phyloP scores from a whole-genome alignment of 345 rosid genomes.

The Eucalyptus polybractea region DNA sequence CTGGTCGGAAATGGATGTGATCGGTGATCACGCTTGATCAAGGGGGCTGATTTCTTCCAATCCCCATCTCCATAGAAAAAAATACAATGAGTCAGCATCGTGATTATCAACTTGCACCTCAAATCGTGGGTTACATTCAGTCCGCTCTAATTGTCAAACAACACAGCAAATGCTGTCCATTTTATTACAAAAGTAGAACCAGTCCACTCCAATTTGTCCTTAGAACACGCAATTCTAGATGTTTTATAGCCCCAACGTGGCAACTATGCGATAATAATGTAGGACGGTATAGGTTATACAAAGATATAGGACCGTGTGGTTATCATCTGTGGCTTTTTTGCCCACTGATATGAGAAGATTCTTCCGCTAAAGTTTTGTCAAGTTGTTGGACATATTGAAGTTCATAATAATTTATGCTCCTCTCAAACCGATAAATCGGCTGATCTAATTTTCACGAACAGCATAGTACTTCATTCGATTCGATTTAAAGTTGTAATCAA shows the following conservation, averaged over 20 bases:
- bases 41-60: not conserved
- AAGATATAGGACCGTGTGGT: not conserved
- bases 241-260: not conserved
- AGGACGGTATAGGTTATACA: not conserved
- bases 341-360: not conserved
- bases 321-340: not conserved
- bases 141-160: not conserved
- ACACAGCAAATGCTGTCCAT: not conserved
- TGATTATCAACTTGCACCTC: not conserved
- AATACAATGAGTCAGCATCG: not conserved
- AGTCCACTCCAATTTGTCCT: not conserved
- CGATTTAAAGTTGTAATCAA: not conserved
- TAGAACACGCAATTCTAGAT: not conserved
- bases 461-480: not conserved
- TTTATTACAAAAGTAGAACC: not conserved
- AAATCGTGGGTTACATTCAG: not conserved
- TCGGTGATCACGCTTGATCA: not conserved
- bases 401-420: not conserved
- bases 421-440: not conserved
- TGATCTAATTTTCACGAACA: not conserved
- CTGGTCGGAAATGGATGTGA: not conserved
- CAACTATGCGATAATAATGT: not conserved
- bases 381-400: not conserved
- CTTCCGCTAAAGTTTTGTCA: not conserved
- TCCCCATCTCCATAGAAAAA: not conserved